phyloP scores from a whole-genome alignment of 345 rosid genomes.

The Gossypium sturtianum region DNA sequence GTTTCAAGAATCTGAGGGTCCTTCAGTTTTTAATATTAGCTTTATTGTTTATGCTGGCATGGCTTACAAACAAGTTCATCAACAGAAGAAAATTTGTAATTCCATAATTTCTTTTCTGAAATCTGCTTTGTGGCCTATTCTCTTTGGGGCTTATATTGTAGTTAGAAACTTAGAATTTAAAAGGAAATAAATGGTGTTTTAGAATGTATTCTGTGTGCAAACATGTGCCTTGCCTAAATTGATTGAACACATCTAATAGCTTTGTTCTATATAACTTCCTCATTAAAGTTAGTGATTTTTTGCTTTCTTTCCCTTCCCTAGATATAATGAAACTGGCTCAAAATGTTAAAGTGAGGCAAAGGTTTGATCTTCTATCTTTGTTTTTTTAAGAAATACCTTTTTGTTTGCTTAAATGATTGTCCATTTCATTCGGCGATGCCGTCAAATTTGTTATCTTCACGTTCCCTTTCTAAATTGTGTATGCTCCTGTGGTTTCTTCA shows the following conservation, averaged over 20 bases:
- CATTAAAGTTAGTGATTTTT: not conserved
- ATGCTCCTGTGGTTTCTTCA: not conserved
- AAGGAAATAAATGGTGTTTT: not conserved
- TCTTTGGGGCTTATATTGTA: not conserved
- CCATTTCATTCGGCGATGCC: not conserved
- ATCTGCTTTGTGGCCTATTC: not conserved
- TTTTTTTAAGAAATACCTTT: not conserved
- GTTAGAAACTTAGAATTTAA: not conserved
- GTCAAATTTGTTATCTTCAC: not conserved
- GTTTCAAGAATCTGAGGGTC: not conserved
- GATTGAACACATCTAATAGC: not conserved
- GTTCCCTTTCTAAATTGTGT: not conserved
- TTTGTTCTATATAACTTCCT: not conserved
- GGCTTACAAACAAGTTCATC: not conserved
- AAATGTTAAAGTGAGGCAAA: slow-evolving; percentile 83
- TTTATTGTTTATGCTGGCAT: not conserved
- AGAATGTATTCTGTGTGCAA: not conserved
- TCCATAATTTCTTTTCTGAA: not conserved
- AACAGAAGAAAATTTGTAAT: not conserved
- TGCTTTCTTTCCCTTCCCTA: slow-evolving; percentile 17
- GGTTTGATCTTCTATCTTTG: slow-evolving; percentile 40
- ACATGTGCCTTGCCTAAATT: not conserved
- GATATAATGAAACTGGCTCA: slow-evolving; percentile 83
- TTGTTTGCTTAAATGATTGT: not conserved
- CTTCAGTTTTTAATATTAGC: not conserved